Percentiles rank a stretch among this genome's conserved stretches.
Evolutionary conservation across 768 basidiomycete genomes (phyloP).

Genomic region (Exidia glandulosa): DNA sequence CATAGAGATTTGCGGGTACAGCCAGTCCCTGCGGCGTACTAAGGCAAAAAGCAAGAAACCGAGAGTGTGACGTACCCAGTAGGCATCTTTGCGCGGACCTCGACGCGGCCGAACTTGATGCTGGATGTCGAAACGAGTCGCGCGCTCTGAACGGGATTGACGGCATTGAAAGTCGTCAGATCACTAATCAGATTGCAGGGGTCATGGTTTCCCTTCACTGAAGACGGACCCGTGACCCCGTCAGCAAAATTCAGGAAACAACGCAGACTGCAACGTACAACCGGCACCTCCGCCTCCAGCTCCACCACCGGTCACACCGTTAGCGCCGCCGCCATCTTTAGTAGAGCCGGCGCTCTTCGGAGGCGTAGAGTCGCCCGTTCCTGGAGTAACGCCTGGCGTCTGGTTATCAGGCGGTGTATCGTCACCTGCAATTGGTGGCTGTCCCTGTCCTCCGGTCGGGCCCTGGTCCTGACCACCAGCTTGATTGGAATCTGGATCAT

Average conservation of each 20-base stretch:
- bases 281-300: not conserved
- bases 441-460: no score
- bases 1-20: constrained; percentile 37
- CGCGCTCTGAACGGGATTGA: constrained; percentile 78
- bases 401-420: not conserved
- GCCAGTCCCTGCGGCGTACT: constrained; percentile 2
- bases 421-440: no score
- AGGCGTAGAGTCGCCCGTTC: constrained; percentile 14
- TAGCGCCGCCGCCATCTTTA: not conserved
- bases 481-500: no score
- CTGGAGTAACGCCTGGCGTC: constrained; percentile 13
- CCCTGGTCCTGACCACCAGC: no score
- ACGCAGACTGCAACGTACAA: not conserved
- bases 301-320: constrained; percentile 11
- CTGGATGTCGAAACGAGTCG: constrained; percentile 52
- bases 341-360: not conserved
- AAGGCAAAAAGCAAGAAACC: not conserved
- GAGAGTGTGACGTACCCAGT: constrained; percentile 39
- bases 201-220: not conserved
- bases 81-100: constrained; percentile 74
- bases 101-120: constrained; percentile 72
- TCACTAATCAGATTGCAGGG: not conserved
- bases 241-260: not conserved
- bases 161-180: constrained; percentile 9
- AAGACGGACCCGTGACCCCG: no score